Percentiles rank a stretch among this genome's conserved stretches.
Evolutionary conservation across 306 rosid genomes (phyloP).

Genomic region (Lotus japonicus): DNA sequence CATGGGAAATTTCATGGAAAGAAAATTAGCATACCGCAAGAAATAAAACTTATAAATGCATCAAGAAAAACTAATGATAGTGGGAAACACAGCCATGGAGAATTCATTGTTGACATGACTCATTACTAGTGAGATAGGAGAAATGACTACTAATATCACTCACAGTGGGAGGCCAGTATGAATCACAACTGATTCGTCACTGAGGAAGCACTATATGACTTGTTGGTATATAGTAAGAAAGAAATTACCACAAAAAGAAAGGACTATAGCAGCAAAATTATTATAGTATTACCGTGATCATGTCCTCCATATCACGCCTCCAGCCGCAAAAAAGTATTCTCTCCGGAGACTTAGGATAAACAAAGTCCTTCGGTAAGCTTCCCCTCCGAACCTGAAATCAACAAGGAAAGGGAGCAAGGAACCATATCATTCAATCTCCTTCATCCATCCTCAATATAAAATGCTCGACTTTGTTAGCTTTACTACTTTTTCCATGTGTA

Average conservation of each 20-base stretch:
- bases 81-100: too few species aligned
- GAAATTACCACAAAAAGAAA: conserved; percentile 24
- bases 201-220: too few species aligned
- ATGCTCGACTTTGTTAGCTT: conserved; percentile 34
- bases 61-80: too few species aligned
- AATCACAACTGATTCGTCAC: too few species aligned
- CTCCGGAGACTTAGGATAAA: conserved; percentile 69
- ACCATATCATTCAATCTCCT: conserved; percentile 45
- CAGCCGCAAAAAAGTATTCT: conserved; percentile 87
- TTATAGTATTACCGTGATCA: conserved; percentile 70
- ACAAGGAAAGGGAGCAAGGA: conserved; percentile 22
- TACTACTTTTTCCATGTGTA: conserved; percentile 37
- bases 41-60: too few species aligned
- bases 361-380: conserved; percentile 72
- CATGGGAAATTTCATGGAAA: too few species aligned
- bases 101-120: too few species aligned
- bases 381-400: conserved; percentile 90
- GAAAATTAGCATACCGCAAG: too few species aligned
- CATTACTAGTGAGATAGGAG: too few species aligned
- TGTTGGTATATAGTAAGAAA: too few species aligned
- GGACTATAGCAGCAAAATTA: conserved; percentile 29
- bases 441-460: conserved; percentile 44
- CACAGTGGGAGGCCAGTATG: too few species aligned
- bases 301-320: conserved; percentile 96
- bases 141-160: too few species aligned